Percentiles rank a stretch among this genome's conserved stretches.
phyloP scores from a whole-genome alignment of 1,284 basidiomycete species.

The Flammula alnicola region DNA sequence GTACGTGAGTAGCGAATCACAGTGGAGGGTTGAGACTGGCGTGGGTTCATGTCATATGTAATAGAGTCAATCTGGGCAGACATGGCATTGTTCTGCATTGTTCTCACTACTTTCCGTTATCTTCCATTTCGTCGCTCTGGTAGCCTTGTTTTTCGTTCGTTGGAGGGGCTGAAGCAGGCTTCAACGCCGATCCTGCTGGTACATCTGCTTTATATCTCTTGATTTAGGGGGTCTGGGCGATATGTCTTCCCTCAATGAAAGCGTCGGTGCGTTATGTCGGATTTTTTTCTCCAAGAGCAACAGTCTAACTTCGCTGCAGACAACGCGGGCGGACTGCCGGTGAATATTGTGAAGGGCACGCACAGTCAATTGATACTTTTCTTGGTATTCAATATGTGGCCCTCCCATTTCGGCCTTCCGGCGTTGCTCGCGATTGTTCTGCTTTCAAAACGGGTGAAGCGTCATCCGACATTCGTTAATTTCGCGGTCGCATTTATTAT shows the following conservation, averaged over 20 bases:
- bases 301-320: background rate
- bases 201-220: background rate
- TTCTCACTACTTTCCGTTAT: too few relatives aligned
- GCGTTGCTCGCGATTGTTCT: constrained; percentile 46
- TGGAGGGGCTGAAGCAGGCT: constrained; percentile 1
- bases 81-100: too few relatives aligned
- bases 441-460: constrained; percentile 43
- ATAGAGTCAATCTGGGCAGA: too few relatives aligned
- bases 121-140: constrained; percentile 1
- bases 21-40: too few relatives aligned
- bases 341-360: constrained; percentile 48
- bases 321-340: constrained; percentile 14
- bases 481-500: constrained; percentile 48
- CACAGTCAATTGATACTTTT: constrained; percentile 44
- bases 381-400: constrained; percentile 52
- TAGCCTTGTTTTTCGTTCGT: background rate
- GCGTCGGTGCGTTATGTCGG: background rate
- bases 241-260: constrained; percentile 1
- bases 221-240: background rate
- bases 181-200: constrained; percentile 7
- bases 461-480: constrained; percentile 55
- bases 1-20: too few relatives aligned
- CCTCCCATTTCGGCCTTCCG: constrained; percentile 52
- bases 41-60: too few relatives aligned
- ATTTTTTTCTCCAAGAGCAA: background rate